Conservation (phyloP, 2,329 filamentous ascomycete species). For the Eutypa lata region DNA sequence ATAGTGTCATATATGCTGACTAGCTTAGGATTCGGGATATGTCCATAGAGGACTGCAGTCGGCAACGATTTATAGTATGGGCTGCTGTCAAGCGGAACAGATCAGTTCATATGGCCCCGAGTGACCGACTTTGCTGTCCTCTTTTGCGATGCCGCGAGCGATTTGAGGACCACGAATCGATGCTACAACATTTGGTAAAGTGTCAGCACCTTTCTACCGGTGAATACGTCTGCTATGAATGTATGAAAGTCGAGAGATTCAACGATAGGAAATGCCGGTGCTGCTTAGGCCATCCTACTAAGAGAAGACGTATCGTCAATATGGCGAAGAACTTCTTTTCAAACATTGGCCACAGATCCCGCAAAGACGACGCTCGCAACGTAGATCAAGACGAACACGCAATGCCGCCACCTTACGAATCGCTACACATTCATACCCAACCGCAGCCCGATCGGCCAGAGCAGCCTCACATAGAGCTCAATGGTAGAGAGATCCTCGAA, state of each 20-base stretch:
- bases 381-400: conserved; percentile 29
- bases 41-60: conserved; percentile 46
- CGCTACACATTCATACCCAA: conserved; percentile 30
- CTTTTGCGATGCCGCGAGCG: conserved; percentile 47
- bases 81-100: conserved; percentile 53
- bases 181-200: conserved; percentile 50
- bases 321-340: conserved; percentile 55
- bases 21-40: conserved; percentile 40
- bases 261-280: conserved; percentile 49
- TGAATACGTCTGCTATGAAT: conserved; percentile 57
- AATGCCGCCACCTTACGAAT: conserved; percentile 45
- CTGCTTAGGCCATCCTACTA: conserved; percentile 48
- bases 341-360: conserved; percentile 46
- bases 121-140: conserved; percentile 50
- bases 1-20: conserved; percentile 15
- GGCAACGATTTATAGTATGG: conserved; percentile 56
- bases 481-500: conserved; percentile 49
- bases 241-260: conserved; percentile 49
- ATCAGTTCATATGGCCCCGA: conserved; percentile 42
- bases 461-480: conserved; percentile 39
- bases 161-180: conserved; percentile 50
- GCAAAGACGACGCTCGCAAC: conserved; percentile 29
- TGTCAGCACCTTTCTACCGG: conserved; percentile 47
- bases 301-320: conserved; percentile 48
- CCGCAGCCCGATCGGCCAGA: conserved; percentile 9